phyloP scores from a whole-genome alignment of 768 basidiomycete species.

The Polyporus arcularius region DNA sequence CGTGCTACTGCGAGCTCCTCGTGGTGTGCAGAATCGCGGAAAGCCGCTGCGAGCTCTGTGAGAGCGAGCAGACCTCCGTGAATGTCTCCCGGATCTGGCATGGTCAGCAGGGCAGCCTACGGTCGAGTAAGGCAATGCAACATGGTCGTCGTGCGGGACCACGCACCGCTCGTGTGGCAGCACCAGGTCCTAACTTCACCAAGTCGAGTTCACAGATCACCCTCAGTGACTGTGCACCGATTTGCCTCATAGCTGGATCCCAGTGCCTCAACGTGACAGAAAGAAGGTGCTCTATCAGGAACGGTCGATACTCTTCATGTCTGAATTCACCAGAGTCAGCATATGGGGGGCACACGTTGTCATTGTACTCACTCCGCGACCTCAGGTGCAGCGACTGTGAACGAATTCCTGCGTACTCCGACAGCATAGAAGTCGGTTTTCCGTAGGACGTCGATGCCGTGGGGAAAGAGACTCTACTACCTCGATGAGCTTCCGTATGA shows the following conservation, averaged over 20 bases:
- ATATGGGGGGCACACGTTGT: not conserved
- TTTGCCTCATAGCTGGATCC: slow-evolving; percentile 78
- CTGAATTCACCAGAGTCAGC: slow-evolving; percentile 40
- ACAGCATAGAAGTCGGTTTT: slow-evolving; percentile 96
- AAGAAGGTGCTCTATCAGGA: slow-evolving; percentile 72
- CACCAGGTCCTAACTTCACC: slow-evolving; percentile 48
- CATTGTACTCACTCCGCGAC: slow-evolving; percentile 73
- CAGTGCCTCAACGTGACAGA: slow-evolving; percentile 83
- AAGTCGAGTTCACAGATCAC: slow-evolving; percentile 67
- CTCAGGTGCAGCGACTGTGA: slow-evolving; percentile 80
- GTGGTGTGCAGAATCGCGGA: slow-evolving; percentile 30
- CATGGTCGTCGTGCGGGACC: not conserved
- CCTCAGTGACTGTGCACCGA: slow-evolving; percentile 76
- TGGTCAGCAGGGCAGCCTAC: slow-evolving; percentile 59
- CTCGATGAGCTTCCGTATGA: not conserved
- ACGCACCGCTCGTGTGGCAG: slow-evolving; percentile 55
- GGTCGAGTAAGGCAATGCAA: not conserved
- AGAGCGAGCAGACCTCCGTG: slow-evolving; percentile 84
- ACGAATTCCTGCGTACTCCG: slow-evolving; percentile 81
- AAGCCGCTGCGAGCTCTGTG: slow-evolving; percentile 70
- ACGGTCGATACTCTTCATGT: slow-evolving; percentile 71
- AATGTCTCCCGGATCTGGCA: slow-evolving; percentile 67
- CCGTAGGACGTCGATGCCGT: slow-evolving; percentile 91
- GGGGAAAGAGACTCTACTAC: slow-evolving; percentile 78
- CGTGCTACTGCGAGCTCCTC: slow-evolving; percentile 17